Conservation (phyloP, 2,329 filamentous ascomycete genomes). For the Scedosporium dehoogii region DNA sequence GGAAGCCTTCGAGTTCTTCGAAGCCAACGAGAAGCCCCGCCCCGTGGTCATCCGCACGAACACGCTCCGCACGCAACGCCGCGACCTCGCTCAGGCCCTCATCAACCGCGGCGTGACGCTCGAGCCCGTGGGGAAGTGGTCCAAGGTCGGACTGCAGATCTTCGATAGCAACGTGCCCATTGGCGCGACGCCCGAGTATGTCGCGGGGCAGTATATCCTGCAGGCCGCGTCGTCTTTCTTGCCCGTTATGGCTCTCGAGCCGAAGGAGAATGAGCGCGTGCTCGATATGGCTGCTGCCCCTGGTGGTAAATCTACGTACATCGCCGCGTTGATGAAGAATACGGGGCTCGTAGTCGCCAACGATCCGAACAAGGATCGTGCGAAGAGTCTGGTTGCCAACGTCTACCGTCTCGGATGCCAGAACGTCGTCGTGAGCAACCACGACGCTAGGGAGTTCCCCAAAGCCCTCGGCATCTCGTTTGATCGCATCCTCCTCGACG, state of each 20-base stretch:
- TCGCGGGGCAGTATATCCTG: slow-evolving; percentile 94
- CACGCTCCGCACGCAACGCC: slow-evolving; percentile 67
- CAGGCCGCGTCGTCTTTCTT: slow-evolving; percentile 95
- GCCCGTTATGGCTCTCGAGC: slow-evolving; percentile 92
- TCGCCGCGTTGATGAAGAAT: slow-evolving; percentile 94
- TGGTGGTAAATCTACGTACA: slow-evolving; percentile 91
- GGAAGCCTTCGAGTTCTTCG: slow-evolving; percentile 96
- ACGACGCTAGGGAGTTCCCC: slow-evolving; percentile 90
- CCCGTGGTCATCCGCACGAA: slow-evolving; percentile 96
- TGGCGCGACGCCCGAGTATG: slow-evolving; percentile 92
- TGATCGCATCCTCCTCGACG: slow-evolving; percentile 87
- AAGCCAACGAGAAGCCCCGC: slow-evolving; percentile 91
- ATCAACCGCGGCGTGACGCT: slow-evolving; percentile 95
- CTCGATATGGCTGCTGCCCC: slow-evolving; percentile 93
- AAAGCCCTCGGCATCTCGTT: slow-evolving; percentile 83
- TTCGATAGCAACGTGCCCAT: slow-evolving; percentile 82
- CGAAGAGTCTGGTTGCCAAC: slow-evolving; percentile 96
- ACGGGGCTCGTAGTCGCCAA: slow-evolving; percentile 94
- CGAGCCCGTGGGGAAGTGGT: slow-evolving; percentile 97
- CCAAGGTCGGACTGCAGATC: slow-evolving; percentile 91
- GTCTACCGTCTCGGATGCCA: slow-evolving; percentile 88
- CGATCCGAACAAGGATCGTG: slow-evolving; percentile 85
- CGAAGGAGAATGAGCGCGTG: slow-evolving; percentile 83
- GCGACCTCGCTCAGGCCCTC: slow-evolving; percentile 80
- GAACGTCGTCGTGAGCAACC: slow-evolving; percentile 92